Evolutionary conservation across 1,284 basidiomycete genomes (phyloP).

Genomic region (Ganoderma leucocontextum): DNA sequence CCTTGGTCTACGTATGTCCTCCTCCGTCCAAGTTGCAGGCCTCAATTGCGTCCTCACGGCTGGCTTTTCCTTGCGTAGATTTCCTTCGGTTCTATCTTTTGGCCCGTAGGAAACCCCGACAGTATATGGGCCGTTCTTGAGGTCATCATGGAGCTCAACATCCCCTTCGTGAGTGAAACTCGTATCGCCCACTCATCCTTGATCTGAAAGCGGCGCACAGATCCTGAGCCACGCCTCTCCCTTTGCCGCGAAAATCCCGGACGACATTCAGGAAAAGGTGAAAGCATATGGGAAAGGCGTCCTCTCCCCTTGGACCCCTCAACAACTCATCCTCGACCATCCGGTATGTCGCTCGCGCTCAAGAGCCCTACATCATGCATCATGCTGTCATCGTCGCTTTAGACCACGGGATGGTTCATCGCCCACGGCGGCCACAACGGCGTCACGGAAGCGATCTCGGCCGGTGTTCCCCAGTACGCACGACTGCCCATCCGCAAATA

Average conservation of each 20-base stretch:
- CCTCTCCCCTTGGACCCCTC: conserved; percentile 35
- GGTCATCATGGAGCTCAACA: conserved; percentile 30
- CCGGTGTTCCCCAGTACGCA: conserved; percentile 28
- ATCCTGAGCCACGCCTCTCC: conserved; percentile 36
- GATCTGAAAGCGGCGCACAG: conserved; percentile 12
- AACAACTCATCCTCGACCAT: conserved; percentile 37
- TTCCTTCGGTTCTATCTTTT: conserved; percentile 34
- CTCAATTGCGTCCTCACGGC: background rate
- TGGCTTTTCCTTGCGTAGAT: conserved; percentile 19
- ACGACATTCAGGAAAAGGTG: conserved; percentile 31
- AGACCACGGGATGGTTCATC: conserved; percentile 30
- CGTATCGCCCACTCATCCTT: background rate
- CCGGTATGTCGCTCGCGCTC: conserved; percentile 24
- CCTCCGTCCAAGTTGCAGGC: background rate
- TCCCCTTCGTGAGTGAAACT: conserved; percentile 30
- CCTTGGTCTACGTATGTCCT: conserved; percentile 36
- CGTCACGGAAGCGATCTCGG: conserved; percentile 23
- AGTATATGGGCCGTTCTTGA: conserved; percentile 34
- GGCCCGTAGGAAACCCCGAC: conserved; percentile 28
- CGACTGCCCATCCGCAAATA: background rate
- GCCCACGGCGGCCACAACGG: conserved; percentile 33
- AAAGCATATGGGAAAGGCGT: conserved; percentile 30
- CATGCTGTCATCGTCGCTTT: background rate
- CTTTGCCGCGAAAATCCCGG: conserved; percentile 26
- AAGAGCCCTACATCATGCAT: background rate